Conservation (phyloP, 352 stramenopile species). For the Pythium rhizo-oryzae region DNA sequence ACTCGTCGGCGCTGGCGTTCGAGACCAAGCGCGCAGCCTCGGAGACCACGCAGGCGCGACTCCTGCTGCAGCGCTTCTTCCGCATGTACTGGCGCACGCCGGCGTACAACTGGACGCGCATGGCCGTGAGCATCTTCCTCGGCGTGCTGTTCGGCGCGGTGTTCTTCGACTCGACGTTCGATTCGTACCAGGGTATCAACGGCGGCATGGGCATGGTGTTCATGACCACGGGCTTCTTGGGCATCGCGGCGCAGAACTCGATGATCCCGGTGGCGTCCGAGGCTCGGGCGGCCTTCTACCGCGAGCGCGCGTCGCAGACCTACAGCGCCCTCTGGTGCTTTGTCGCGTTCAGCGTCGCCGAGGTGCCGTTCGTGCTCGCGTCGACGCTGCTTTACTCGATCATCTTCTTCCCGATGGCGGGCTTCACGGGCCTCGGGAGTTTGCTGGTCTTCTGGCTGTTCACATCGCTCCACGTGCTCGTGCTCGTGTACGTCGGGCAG, state of each 20-base stretch:
- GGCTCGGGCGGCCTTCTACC: constrained; percentile 91
- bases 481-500: constrained; percentile 28
- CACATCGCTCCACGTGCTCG: constrained; percentile 17
- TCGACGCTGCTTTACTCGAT: constrained; percentile 27
- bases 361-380: constrained; percentile 47
- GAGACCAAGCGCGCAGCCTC: constrained; percentile 27
- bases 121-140: constrained; percentile 58
- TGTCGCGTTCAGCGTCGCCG: constrained; percentile 65
- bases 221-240: constrained; percentile 66
- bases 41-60: constrained; percentile 24
- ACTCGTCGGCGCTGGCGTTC: constrained; percentile 23
- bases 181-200: constrained; percentile 37
- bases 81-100: constrained; percentile 46
- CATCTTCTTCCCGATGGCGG: constrained; percentile 41
- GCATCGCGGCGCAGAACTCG: constrained; percentile 61
- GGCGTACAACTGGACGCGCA: constrained; percentile 68
- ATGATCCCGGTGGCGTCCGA: constrained; percentile 63
- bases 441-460: constrained; percentile 24
- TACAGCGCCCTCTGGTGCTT: constrained; percentile 89
- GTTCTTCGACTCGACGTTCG: constrained; percentile 40
- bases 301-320: constrained; percentile 89
- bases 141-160: constrained; percentile 71
- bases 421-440: constrained; percentile 27
- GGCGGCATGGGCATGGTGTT: constrained; percentile 69
- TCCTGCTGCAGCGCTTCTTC: constrained; percentile 27